phyloP scores from a whole-genome alignment of 1,139 yeast species.

The Geotrichum phurueaensis region DNA sequence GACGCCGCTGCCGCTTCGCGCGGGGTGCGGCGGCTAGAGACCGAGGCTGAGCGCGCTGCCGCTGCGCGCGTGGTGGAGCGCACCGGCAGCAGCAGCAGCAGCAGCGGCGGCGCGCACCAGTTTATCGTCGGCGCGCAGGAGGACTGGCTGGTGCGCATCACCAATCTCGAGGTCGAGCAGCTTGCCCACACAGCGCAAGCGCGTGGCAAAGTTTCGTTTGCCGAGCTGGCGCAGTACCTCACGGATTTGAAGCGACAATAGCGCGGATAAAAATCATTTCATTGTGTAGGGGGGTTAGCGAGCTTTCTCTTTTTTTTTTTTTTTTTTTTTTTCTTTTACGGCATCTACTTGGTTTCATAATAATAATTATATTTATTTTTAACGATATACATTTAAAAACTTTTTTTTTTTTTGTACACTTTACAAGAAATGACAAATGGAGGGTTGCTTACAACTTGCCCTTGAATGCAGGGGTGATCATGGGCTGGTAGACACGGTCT shows the following conservation, averaged over 20 bases:
- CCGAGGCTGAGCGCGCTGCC: background rate
- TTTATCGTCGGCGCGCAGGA: conserved; percentile 11
- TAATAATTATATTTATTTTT: background rate
- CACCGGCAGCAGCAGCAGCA: background rate
- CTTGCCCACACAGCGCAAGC: background rate
- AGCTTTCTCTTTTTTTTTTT: background rate
- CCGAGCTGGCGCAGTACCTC: conserved; percentile 9
- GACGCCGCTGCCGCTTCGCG: background rate
- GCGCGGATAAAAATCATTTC: background rate
- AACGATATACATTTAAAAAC: background rate
- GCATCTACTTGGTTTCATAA: background rate
- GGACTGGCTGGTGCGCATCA: conserved; percentile 7
- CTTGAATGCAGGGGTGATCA: conserved; percentile 30
- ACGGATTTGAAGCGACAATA: conserved; percentile 2
- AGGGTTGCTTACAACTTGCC: conserved; percentile 17
- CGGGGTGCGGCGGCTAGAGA: background rate
- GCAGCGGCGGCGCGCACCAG: background rate
- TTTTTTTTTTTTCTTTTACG: background rate
- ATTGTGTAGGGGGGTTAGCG: too few relatives aligned
- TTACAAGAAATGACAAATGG: too few relatives aligned
- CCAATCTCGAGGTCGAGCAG: background rate
- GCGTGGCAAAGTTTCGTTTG: conserved; percentile 7
- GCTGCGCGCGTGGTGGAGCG: background rate
- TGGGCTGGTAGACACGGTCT: conserved; percentile 40
- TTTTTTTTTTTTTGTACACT: background rate